Evolutionary conservation across 2,329 filamentous ascomycete species (phyloP), one percentile per base, ranked within the genome.

Genomic region (Talaromyces pinophilus): DNA sequence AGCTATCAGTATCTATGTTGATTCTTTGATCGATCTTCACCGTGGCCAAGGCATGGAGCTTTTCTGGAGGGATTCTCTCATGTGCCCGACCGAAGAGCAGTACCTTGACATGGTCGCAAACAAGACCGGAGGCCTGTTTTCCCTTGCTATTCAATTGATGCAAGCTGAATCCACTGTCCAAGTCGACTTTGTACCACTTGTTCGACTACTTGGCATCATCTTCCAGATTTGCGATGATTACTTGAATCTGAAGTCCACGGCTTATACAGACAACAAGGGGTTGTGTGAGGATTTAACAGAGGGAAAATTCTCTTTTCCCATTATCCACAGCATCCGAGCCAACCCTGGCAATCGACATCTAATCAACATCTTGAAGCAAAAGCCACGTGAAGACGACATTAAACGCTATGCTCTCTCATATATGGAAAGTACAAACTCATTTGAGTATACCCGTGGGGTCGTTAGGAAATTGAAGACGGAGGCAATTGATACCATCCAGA

Each of bases 231-330:
- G 72, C 25, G 69, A 73, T 57, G 72, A 74, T 35, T 72, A 73
- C 35, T 62, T 70, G 62, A 72, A 71, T 35, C 65, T 74, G 7
- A 67, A 63, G 15, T 67, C 63, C 1, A 52, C 33, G 2, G 62
- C 68, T 66, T 80, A 80, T 63, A 67, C 74, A 1, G 64, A 71
- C 1, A 67, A 75, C 40, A 80, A 80, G 66, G 77, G 79, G 0
- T 77, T 78, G 59, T 76, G 73, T 64, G 78, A 80, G 62, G 79
- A 81, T 64, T 65, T 81, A 0, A 77, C 78, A 60, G 78, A 81
- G 64, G 79, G 78, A 2, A 81, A 82, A 69, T 73, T 73, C 66
- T 77, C 76, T 0, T 72, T 79, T 10, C 72, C 76, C 1, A 65
- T 81, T 5, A 73, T 79, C 22, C 64, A 66, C 42, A 63, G 62